Base-by-base conservation (phyloP, 2,329 filamentous ascomycete genomes). In the Colletotrichum chrysophilum region DNA sequence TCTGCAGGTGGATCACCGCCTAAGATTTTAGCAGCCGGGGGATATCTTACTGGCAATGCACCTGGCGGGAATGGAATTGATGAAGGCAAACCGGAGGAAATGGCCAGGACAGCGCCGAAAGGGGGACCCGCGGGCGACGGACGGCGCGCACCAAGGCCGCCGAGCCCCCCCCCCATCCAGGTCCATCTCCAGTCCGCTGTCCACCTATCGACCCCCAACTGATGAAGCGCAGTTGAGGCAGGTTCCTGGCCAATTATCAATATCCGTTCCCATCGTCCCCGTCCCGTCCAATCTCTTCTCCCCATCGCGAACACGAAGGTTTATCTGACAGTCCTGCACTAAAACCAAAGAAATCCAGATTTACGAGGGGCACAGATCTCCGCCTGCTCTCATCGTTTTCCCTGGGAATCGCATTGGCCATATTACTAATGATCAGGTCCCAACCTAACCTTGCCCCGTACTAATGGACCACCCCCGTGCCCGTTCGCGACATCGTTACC, bases 81-180 rank as follows among this genome's bases (percentile, higher is more conserved):
- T 21, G 13, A 24, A 36, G 24, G 43, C 16, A 66, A 7, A 52
- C 34, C 18, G 26, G 34, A 52, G 24, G 34, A 32, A 66, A 66
- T 48, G 58, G 30, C 10, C 26, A 30, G 30, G 26, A 61, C 26
- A 26, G 58, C 58, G 30, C 58, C 58, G 58, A 61, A n/a, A 52
- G 28, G 62, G 43, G 55, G 30, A 48, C 64, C 62, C 61, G 73
- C 70, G 61, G 62, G 56, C 68, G 34, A 70, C 66, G 66, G 71
- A 71, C 13, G n/a, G n/a, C 71, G 67, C 48, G 38, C 30, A 36
- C 38, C 61, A 67, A 66, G 34, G 30, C 52, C 61, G 36, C 36
- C 61, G 38, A 60, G 12, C 3, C 60, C 32, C 32, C 32, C 32
- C 16, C 64, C 16, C 12, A 66, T 43, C 9, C 36, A 43, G 28